Conservation (phyloP, 2,329 filamentous ascomycete genomes). For the Ascochyta koolunga region DNA sequence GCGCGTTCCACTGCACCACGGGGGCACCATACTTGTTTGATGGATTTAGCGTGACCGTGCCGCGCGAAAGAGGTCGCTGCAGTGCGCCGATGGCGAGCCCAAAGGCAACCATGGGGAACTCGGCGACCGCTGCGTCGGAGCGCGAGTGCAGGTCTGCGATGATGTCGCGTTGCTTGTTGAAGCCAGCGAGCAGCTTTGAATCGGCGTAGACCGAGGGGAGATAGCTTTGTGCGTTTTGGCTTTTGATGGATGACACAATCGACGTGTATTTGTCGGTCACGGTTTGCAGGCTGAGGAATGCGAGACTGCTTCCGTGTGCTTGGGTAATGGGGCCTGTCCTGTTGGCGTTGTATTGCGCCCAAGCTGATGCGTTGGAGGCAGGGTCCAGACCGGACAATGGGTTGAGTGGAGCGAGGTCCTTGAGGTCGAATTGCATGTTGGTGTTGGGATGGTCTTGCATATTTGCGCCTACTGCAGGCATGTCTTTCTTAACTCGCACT, state of each 20-base stretch:
- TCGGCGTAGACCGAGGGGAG: constrained; percentile 28
- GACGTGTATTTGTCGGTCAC: constrained; percentile 24
- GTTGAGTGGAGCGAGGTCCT: constrained; percentile 29
- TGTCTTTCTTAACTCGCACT: constrained; percentile 33
- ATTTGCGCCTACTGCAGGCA: constrained; percentile 41
- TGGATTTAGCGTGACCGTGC: constrained; percentile 47
- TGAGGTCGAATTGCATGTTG: constrained; percentile 29
- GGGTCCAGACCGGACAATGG: constrained; percentile 28
- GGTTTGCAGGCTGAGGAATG: constrained; percentile 26
- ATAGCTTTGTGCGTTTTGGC: constrained; percentile 24
- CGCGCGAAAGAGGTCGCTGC: constrained; percentile 40
- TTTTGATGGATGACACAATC: constrained; percentile 25
- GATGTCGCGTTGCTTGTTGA: constrained; percentile 32
- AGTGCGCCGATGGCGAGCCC: constrained; percentile 28
- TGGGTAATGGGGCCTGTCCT: constrained; percentile 37
- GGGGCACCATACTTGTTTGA: constrained; percentile 40
- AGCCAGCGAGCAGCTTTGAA: constrained; percentile 27
- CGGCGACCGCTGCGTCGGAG: constrained; percentile 38
- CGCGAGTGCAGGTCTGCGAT: constrained; percentile 28
- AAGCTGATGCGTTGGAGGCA: constrained; percentile 33
- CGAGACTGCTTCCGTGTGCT: constrained; percentile 32
- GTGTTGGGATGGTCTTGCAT: constrained; percentile 42
- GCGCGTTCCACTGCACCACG: constrained; percentile 43
- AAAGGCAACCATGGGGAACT: constrained; percentile 38
- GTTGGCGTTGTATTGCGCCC: constrained; percentile 33